Conservation (phyloP, 768 basidiomycete species). For the Amanita pallidorosea region DNA sequence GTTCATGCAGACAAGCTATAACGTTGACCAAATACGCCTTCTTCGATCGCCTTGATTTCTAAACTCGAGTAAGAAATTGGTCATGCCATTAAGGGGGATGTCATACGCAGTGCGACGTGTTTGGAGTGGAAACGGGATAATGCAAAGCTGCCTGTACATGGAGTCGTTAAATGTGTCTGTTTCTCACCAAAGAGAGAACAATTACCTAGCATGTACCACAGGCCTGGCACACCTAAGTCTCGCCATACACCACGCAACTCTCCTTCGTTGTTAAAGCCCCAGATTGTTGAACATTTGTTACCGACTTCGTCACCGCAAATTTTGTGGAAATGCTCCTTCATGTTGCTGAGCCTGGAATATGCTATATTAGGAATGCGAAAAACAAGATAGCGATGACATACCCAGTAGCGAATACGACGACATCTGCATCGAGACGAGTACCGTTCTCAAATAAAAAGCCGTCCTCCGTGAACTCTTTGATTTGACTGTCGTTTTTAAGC, state of each 20-base stretch:
- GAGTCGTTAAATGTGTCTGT: background rate
- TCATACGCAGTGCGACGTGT: slow-evolving; percentile 52
- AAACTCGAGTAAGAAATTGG: background rate
- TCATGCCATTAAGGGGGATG: background rate
- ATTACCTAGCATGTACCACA: slow-evolving; percentile 53
- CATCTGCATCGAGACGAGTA: slow-evolving; percentile 31
- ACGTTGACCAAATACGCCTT: slow-evolving; percentile 28
- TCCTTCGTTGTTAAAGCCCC: slow-evolving; percentile 57
- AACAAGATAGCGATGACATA: slow-evolving; percentile 8
- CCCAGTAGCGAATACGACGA: slow-evolving; percentile 41
- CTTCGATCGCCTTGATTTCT: slow-evolving; percentile 67
- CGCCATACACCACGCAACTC: slow-evolving; percentile 40
- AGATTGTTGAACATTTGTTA: slow-evolving; percentile 34
- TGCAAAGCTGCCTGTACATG: slow-evolving; percentile 36
- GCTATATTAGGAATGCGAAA: background rate
- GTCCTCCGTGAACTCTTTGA: slow-evolving; percentile 29
- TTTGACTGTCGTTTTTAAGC: slow-evolving; percentile 42
- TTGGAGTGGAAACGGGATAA: slow-evolving; percentile 51
- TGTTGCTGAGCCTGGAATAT: slow-evolving; percentile 29
- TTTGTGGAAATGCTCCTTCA: slow-evolving; percentile 22
- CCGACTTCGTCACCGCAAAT: slow-evolving; percentile 34
- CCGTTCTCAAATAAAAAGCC: slow-evolving; percentile 38
- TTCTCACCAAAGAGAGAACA: background rate
- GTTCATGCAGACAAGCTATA: slow-evolving; percentile 6
- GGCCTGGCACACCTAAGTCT: slow-evolving; percentile 34